Conservation (phyloP, 2,329 filamentous ascomycete genomes). For the Stromatinia cepivora region DNA sequence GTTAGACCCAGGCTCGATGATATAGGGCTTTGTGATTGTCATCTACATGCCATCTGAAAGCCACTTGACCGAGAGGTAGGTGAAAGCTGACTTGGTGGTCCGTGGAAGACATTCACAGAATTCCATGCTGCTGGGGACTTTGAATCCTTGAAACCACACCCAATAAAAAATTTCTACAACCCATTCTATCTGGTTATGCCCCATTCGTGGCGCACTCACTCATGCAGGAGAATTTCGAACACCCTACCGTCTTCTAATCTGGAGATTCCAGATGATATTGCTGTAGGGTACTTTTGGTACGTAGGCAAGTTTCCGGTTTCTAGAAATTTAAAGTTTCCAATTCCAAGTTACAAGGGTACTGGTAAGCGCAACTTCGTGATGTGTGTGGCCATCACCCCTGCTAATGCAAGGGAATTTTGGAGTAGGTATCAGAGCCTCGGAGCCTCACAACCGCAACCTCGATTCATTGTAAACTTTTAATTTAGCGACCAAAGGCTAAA, state of each 20-base stretch:
- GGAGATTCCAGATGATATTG: not conserved
- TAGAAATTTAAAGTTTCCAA: too few relatives aligned
- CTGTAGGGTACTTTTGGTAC: constrained; percentile 2
- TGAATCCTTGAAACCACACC: not conserved
- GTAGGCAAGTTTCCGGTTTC: not conserved
- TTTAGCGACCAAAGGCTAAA: too few relatives aligned
- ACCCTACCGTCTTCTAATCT: too few relatives aligned
- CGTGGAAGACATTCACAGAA: not conserved
- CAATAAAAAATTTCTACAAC: too few relatives aligned
- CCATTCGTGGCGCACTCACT: too few relatives aligned
- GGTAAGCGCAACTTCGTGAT: not conserved
- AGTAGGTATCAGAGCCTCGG: not conserved
- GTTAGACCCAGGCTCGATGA: not conserved
- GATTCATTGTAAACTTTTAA: too few relatives aligned
- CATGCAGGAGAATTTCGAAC: not conserved
- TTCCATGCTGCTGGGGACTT: not conserved
- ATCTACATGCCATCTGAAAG: not conserved
- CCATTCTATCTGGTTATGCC: not conserved
- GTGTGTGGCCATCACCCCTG: not conserved
- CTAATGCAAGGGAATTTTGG: not conserved
- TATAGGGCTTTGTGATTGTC: not conserved
- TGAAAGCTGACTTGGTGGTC: not conserved
- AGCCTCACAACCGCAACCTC: too few relatives aligned
- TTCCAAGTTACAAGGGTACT: not conserved
- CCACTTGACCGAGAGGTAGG: not conserved